Percentiles rank a stretch among this genome's conserved stretches.
phyloP scores from a whole-genome alignment of 1,284 basidiomycete species.

The Cerioporus squamosus region DNA sequence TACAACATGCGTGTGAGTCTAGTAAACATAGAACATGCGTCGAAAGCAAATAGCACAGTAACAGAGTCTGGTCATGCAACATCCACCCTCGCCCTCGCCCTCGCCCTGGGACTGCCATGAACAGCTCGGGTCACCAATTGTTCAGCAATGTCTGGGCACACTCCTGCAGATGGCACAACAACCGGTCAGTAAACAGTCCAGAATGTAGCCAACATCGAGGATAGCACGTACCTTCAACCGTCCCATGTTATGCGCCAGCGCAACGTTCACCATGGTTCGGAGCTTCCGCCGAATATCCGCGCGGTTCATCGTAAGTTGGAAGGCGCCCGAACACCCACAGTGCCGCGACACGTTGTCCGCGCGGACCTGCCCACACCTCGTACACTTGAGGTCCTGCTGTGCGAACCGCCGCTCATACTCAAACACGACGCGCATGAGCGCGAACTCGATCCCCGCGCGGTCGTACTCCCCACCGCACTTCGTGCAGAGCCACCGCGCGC shows the following conservation, averaged over 20 bases:
- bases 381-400: slow-evolving; percentile 90
- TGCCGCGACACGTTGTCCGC: slow-evolving; percentile 86
- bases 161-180: slow-evolving; percentile 44
- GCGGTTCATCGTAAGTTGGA: slow-evolving; percentile 72
- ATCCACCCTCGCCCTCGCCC: background rate
- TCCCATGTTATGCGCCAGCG: slow-evolving; percentile 69
- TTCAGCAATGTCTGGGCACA: slow-evolving; percentile 25
- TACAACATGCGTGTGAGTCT: slow-evolving; percentile 21
- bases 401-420: slow-evolving; percentile 77
- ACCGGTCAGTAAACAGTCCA: background rate
- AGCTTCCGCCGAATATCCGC: slow-evolving; percentile 72
- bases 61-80: background rate
- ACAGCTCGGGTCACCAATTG: slow-evolving; percentile 19
- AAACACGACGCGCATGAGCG: slow-evolving; percentile 80
- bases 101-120: too few species aligned
- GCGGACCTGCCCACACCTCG: slow-evolving; percentile 88
- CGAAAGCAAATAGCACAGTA: slow-evolving; percentile 15
- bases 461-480: slow-evolving; percentile 91
- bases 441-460: slow-evolving; percentile 82
- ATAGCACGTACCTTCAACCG: slow-evolving; percentile 62
- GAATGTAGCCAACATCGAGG: background rate
- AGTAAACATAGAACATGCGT: slow-evolving; percentile 5
- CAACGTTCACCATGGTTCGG: slow-evolving; percentile 81
- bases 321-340: slow-evolving; percentile 89
- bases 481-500: slow-evolving; percentile 64